Conservation (phyloP, 108 stramenopile genomes). For the Pseudonitzschia delicatissima region DNA sequence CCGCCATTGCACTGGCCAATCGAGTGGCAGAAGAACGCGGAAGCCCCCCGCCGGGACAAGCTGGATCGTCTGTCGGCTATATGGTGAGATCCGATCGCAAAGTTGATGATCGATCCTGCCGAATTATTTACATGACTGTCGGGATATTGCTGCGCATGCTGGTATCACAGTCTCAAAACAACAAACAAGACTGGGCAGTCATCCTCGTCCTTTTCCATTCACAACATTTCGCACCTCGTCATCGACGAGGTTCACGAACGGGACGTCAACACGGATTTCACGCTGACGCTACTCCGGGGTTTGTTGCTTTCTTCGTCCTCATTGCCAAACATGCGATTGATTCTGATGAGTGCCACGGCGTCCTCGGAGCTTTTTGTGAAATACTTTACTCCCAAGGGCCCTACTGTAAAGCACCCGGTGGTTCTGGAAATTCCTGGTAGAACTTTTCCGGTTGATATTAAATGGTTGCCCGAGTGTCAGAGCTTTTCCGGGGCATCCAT, state of each 20-base stretch:
- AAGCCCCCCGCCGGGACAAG: constrained; percentile 41
- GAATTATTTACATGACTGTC: constrained; percentile 74
- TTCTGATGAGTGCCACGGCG: constrained; percentile 96
- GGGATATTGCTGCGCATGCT: constrained; percentile 86
- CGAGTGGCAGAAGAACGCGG: constrained; percentile 80
- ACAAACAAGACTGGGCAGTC: background rate
- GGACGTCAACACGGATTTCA: constrained; percentile 95
- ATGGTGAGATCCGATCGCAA: constrained; percentile 55
- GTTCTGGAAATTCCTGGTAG: constrained; percentile 85
- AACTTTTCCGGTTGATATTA: constrained; percentile 52
- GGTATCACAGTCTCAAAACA: constrained; percentile 25
- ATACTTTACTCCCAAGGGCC: constrained; percentile 84
- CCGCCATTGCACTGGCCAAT: constrained; percentile 87
- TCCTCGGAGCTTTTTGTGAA: constrained; percentile 97
- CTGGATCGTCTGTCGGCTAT: constrained; percentile 69
- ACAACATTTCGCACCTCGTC: constrained; percentile 68
- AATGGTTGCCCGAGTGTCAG: constrained; percentile 53
- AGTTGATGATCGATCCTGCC: constrained; percentile 38
- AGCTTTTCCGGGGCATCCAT: constrained; percentile 21
- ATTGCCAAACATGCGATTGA: constrained; percentile 86
- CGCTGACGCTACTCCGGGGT: constrained; percentile 95
- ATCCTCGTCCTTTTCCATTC: background rate
- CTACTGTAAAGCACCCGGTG: constrained; percentile 78
- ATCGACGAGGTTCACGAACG: constrained; percentile 99
- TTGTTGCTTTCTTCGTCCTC: constrained; percentile 78